Conservation (phyloP, 257 asterid species). For the Solanum pinnatisectum region DNA sequence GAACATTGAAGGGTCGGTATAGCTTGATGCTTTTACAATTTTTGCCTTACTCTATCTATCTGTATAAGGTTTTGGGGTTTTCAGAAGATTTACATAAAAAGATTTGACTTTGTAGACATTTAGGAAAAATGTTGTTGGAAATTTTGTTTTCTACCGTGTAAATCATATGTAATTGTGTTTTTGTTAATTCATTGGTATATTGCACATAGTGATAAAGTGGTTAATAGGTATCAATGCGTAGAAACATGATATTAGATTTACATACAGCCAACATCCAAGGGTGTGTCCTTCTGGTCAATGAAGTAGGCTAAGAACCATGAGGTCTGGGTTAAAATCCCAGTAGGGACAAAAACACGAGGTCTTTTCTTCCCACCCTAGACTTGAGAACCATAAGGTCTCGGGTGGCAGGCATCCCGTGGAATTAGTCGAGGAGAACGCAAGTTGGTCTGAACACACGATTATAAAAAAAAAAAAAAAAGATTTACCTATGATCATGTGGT, state of each 20-base stretch:
- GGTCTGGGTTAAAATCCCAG: background rate
- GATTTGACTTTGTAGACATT: background rate
- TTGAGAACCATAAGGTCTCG: too few species aligned
- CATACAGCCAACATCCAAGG: background rate
- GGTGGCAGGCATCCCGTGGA: background rate
- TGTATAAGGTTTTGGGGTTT: background rate
- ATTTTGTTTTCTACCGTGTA: background rate
- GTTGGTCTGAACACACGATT: background rate
- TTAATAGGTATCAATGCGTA: background rate
- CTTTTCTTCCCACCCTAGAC: background rate
- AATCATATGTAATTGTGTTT: background rate
- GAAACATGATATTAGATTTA: background rate
- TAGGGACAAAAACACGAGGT: background rate
- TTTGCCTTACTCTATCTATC: background rate
- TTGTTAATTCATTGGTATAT: background rate
- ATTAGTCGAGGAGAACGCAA: background rate
- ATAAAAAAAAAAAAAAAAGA: background rate
- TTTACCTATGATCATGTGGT: background rate
- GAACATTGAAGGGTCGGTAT: slow-evolving; percentile 28
- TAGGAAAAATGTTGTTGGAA: background rate
- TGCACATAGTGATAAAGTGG: background rate
- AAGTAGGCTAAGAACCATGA: background rate
- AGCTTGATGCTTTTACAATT: background rate
- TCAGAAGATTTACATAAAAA: background rate
- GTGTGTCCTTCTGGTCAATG: background rate